phyloP scores from a whole-genome alignment of 139 green algal genomes.

The Deuterostichococcus epilithicus region DNA sequence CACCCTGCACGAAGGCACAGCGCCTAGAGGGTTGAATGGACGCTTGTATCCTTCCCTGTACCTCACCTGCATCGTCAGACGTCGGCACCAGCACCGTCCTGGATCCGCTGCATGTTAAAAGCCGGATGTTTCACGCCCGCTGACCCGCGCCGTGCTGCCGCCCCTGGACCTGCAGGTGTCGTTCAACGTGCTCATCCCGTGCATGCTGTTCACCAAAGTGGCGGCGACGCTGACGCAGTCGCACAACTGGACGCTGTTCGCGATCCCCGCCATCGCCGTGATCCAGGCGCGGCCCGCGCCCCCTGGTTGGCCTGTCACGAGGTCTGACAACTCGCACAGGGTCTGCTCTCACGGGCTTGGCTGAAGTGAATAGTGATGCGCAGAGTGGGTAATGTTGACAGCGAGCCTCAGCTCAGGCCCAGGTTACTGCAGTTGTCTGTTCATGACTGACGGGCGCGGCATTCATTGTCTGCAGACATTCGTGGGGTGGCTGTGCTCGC shows the following conservation, averaged over 20 bases:
- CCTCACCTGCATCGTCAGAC: neutral
- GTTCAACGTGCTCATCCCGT: constrained; percentile 57
- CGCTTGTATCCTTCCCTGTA: neutral
- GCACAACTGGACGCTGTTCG: constrained; percentile 18
- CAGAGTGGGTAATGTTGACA: neutral
- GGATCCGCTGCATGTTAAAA: no score
- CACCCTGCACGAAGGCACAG: neutral
- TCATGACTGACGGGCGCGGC: no score
- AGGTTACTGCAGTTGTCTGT: neutral
- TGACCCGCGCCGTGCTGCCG: no score
- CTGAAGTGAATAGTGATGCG: no score
- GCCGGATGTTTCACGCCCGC: no score
- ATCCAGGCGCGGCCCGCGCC: constrained; percentile 1
- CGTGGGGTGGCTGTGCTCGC: neutral
- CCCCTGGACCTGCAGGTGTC: constrained; percentile 33
- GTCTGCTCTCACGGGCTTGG: no score
- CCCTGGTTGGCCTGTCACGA: neutral
- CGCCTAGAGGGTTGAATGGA: neutral
- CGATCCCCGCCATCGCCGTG: constrained; percentile 13
- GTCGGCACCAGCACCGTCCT: neutral
- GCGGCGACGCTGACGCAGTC: constrained; percentile 32
- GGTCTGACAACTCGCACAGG: no score
- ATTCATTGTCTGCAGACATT: neutral
- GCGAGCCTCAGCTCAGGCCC: no score
- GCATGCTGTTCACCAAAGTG: constrained; percentile 61